Evolutionary conservation across 1,139 yeast genomes (phyloP), one percentile per base, ranked within the genome.

Genomic region (Pichia sp.): DNA sequence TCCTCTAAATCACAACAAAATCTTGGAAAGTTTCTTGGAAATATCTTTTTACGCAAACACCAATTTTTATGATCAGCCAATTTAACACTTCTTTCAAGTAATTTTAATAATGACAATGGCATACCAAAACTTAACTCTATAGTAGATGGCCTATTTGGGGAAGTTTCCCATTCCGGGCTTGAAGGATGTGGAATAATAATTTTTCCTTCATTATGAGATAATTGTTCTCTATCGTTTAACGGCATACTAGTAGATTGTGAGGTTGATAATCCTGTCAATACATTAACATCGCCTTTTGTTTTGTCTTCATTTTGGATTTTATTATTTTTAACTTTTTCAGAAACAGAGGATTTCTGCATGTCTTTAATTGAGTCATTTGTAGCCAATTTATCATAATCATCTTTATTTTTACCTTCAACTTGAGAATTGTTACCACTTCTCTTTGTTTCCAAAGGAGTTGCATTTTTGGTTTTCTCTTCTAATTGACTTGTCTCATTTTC

Each of bases 1-100:
- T 77, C 82, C 54, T 77, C 82, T 6, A 73, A 58, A 43, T 77
- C 82, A 45, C 82, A 77, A 56, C 82, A 77, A 3, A 77, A 66
- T 48, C 70, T 69, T 4, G 83, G 83, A 57, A 77, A 79, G 55
- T 77, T 78, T 40, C 82, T 62, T 0, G 83, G 83, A 43, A 68
- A 71, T n/a, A 70, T 68, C 30, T 70, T 67, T 34, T 69, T 68
- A n/a, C 71, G 59, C 37, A 65, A 59, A 55, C 78, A 77, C 45
- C 75, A 71, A 45, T 75, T 71, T 56, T 76, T 75, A 56, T 78
- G 82, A 58, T 79, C 79, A 1, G 83, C 70, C 39, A 78, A 61
- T 42, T 69, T 72, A 8, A 77, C 68, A 1, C 72, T 67, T 46
- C 72, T 73, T 51, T 72, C 71, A 57, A 77, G 72, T n/a, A 78